Base-by-base conservation (phyloP, 2,329 filamentous ascomycete genomes). In the Periglandula ipomoeae region DNA sequence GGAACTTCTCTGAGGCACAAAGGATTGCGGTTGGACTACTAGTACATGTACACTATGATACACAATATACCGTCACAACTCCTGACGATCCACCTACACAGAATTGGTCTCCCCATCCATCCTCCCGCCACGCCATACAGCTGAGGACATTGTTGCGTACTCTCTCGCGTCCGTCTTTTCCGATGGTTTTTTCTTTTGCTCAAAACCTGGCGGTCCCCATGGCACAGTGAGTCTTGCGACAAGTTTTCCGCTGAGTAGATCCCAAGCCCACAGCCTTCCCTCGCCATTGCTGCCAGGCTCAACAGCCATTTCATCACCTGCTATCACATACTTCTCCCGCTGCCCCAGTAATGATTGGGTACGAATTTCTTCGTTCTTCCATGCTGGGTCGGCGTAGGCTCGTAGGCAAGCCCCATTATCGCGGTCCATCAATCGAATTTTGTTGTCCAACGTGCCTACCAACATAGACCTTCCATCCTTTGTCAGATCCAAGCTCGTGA, bases 381-480 rank as follows among this genome's bases (percentile, higher is more conserved):
- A 75, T 2, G 57, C 68, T 0, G 71, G 66, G 26, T 79, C 76
- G 17, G 74, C 74, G 59, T 93, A 95, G 1, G 77, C 79, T 60
- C 85, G 81, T 48, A 96, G 69, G 48, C 89, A 80, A 22, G 78
- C 76, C 23, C 91, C 91, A 50, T 78, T 80, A 44, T 76, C 73
- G 23, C 87, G 79, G 67, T 96, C 90, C 75, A 97, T 85, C 53
- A 97, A 70, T 37, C 90, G 75, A 24, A 96, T 64, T 55, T 79
- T 82, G 44, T 81, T 84, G 63, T 95, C 91, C 53, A 96, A 70
- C 40, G 78, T 81, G 13, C 84, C 83, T 3, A 88, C 84, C 26
- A 97, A 69, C 54, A 91, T 63, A 1, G 85, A 83, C 55, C 84
- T 84, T 1, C 82, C 87, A 58, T 91, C 87, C 46, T 76, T 76